Percentiles rank a stretch among this genome's conserved stretches.
Evolutionary conservation across 2,329 filamentous ascomycete genomes (phyloP).

Genomic region (Fusarium zealandicum): DNA sequence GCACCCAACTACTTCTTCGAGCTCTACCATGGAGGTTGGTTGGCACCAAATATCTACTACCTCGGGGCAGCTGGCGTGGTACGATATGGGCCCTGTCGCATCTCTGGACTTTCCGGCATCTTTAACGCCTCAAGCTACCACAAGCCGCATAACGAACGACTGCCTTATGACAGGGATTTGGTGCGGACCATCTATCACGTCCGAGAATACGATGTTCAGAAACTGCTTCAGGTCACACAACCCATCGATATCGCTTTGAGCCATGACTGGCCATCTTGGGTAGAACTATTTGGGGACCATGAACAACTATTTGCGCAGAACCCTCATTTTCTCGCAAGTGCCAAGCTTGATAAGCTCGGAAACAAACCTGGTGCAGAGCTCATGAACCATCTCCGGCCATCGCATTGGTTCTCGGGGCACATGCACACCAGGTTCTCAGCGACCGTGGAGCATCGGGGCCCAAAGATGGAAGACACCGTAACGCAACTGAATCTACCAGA

Average conservation of each 20-base stretch:
- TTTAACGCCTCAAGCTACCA: slow-evolving; percentile 89
- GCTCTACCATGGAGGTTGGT: slow-evolving; percentile 95
- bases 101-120: slow-evolving; percentile 89
- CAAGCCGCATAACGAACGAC: slow-evolving; percentile 80
- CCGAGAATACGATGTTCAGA: slow-evolving; percentile 86
- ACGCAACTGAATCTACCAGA: not conserved
- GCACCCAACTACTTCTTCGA: slow-evolving; percentile 88
- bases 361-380: slow-evolving; percentile 80
- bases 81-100: slow-evolving; percentile 82
- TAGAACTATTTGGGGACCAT: slow-evolving; percentile 79
- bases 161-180: slow-evolving; percentile 81
- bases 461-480: slow-evolving; percentile 40
- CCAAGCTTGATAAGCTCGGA: slow-evolving; percentile 76
- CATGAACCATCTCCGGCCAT: slow-evolving; percentile 79
- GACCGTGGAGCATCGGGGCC: slow-evolving; percentile 56
- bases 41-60: slow-evolving; percentile 95
- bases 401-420: slow-evolving; percentile 92
- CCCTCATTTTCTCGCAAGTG: slow-evolving; percentile 76
- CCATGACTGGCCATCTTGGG: slow-evolving; percentile 89
- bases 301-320: slow-evolving; percentile 74
- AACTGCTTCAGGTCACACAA: slow-evolving; percentile 78
- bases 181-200: slow-evolving; percentile 86
- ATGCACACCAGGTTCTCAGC: slow-evolving; percentile 87
- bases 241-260: slow-evolving; percentile 90
- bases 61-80: slow-evolving; percentile 89